Conservation (phyloP, 2,329 filamentous ascomycete species). For the Paecilomyces sp. region DNA sequence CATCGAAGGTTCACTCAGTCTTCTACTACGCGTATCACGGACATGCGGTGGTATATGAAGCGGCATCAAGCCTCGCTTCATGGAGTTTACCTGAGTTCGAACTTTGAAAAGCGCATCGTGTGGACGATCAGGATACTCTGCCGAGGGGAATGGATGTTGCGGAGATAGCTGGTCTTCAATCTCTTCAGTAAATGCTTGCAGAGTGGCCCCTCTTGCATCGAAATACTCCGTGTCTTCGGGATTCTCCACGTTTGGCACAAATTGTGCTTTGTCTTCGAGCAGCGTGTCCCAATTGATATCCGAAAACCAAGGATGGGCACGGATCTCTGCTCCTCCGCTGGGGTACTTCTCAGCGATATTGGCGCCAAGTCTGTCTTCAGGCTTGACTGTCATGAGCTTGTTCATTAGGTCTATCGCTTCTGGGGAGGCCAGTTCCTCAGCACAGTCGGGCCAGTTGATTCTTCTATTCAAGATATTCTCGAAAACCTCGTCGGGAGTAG, state of each 20-base stretch:
- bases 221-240: constrained; percentile 98
- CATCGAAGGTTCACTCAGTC: constrained; percentile 82
- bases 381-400: constrained; percentile 77
- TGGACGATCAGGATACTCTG: constrained; percentile 79
- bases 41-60: constrained; percentile 95
- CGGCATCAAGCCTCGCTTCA: constrained; percentile 89
- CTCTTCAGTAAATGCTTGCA: constrained; percentile 89
- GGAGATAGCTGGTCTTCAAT: constrained; percentile 83
- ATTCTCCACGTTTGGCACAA: constrained; percentile 85
- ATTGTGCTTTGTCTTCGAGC: constrained; percentile 91
- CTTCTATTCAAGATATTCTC: constrained; percentile 87
- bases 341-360: constrained; percentile 76
- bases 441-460: constrained; percentile 86
- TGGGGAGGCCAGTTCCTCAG: constrained; percentile 69
- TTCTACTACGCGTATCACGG: constrained; percentile 76
- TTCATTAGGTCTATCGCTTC: constrained; percentile 95
- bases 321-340: constrained; percentile 85
- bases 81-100: constrained; percentile 74
- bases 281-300: constrained; percentile 84
- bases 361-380: constrained; percentile 71
- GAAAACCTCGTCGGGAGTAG: constrained; percentile 86
- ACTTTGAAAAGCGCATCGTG: constrained; percentile 92
- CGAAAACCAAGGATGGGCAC: constrained; percentile 79
- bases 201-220: constrained; percentile 79
- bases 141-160: constrained; percentile 59